Evolutionary conservation across 495 filamentous ascomycete genomes (phyloP), one percentile per base, ranked within the genome.

Genomic region (Penicillium tannophilum): DNA sequence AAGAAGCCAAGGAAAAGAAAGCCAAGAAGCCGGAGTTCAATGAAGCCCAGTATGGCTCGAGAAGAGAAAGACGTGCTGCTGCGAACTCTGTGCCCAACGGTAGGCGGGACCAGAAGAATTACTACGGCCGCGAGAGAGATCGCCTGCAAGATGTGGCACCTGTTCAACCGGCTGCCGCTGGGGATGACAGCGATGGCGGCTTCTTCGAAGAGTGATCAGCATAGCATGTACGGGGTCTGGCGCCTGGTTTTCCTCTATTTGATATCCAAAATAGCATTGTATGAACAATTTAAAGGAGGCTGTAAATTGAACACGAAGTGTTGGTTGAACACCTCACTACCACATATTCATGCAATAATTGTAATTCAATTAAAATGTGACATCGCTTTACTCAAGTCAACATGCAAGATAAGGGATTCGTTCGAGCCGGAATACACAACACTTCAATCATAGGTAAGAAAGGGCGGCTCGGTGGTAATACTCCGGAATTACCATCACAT

Each of bases 181-280:
- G 75, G 9, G 75, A 73, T 16, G 79, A 82, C 0, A 85, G 81
- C 62, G 84, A 85, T 64, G 84, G 79, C 23, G 84, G 81, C 6
- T 86, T 86, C 68, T 86, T 77, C 33, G 74, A 77, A 56, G 63
- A 69, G 54, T 70, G 55, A 63, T 19, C 42, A 20, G 20, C n/a
- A 45, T 24, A 20, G 41, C 30, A 52, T 52, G 43, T 44, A 55
- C 59, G 47, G 41, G 51, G 33, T 48, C 43, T 47, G 8, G 43
- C 49, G 53, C 49, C 36, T 55, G 47, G 56, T 61, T 52, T 59
- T 26, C 64, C 52, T 43, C 31, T 23, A 52, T 14, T 54, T 60
- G 63, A 63, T 64, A 67, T 65, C 60, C 66, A 58, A 50, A 48
- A 17, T 61, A 59, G 64, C 61, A 64, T 64, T 57, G 35, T 45